Evolutionary conservation across 768 basidiomycete species (phyloP).

Genomic region (Leucosporidium creatinivorum): DNA sequence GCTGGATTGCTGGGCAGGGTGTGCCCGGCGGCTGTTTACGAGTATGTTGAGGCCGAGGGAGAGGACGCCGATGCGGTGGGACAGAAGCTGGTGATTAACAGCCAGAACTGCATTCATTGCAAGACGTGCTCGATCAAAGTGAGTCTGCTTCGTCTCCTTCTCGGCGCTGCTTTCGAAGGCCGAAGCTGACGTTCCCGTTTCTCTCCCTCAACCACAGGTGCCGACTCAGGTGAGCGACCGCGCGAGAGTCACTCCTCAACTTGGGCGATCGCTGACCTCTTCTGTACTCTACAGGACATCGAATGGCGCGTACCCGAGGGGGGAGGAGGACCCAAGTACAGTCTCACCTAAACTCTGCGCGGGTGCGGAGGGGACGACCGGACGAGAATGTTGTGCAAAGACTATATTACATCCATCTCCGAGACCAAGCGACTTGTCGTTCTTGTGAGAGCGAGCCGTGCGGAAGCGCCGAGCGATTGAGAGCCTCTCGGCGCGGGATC

Average conservation of each 20-base stretch:
- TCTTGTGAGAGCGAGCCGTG: too few relatives aligned
- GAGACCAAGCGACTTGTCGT: too few relatives aligned
- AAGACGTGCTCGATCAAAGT: constrained; percentile 88
- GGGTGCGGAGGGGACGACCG: too few relatives aligned
- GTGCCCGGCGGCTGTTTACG: constrained; percentile 94
- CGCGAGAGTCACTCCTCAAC: neutral
- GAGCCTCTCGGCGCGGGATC: too few relatives aligned
- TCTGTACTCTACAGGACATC: constrained; percentile 62
- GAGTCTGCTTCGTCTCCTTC: constrained; percentile 35
- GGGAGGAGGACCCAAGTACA: constrained; percentile 92
- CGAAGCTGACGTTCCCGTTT: neutral
- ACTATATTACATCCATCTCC: too few relatives aligned
- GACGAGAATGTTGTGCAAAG: too few relatives aligned
- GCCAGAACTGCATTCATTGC: constrained; percentile 52
- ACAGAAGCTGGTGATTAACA: constrained; percentile 89
- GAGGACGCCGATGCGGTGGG: constrained; percentile 57
- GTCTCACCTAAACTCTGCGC: neutral
- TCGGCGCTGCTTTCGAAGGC: neutral
- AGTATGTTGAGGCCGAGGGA: constrained; percentile 72
- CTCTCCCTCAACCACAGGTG: neutral
- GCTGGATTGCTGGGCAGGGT: constrained; percentile 80
- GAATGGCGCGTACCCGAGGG: constrained; percentile 96
- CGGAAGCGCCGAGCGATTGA: too few relatives aligned
- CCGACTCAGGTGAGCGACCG: neutral
- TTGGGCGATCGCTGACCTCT: constrained; percentile 52